Evolutionary conservation across 305 asterid genomes (phyloP), one percentile per base, ranked within the genome.

Genomic region (Ruellia speciosa): DNA sequence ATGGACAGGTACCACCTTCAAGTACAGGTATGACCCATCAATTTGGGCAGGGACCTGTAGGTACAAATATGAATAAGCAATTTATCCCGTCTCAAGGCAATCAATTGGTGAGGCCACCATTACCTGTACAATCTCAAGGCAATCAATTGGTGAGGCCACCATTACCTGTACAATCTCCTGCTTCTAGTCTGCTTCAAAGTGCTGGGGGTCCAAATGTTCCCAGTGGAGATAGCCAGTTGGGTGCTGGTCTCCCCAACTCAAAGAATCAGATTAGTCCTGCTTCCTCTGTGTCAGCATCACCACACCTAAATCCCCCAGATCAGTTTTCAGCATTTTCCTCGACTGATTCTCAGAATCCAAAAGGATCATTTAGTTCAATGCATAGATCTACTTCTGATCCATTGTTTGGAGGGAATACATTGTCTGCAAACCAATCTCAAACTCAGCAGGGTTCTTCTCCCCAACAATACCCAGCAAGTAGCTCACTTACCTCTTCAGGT

Each of bases 361-460:
- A 75, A 70, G 74, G 68, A 63, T 52, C 62, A 49, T 66, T 61
- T 65, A 73, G 75, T 66, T 68, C 86, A 37, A 84, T 81, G 71
- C 66, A 67, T 64, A 77, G 77, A 62, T 58, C 84, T 62, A 50
- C 75, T 54, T 61, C 71, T 24, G 75, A 72, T 70, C 55, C 83
- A 47, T 62, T 67, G 70, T 81, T 86, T 63, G 80, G 83, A 39
- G 83, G 84, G 69, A 94, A 77, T 69, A 47, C 67, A 56, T 77
- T 83, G 67, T 83, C 96, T 62, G 81, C 79, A 54, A 62, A 79
- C 66, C 86, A 68, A 60, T 70, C 79, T 60, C 66, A 73, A 46
- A 59, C 80, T 28, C 79, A 60, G 59, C 88, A 73, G 72, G 72
- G 68, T 66, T 69, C 85, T 48, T 73, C 81, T 66, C 77, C 75